phyloP scores from a whole-genome alignment of 2,329 filamentous ascomycete species.

The Alternaria triticimaculans region DNA sequence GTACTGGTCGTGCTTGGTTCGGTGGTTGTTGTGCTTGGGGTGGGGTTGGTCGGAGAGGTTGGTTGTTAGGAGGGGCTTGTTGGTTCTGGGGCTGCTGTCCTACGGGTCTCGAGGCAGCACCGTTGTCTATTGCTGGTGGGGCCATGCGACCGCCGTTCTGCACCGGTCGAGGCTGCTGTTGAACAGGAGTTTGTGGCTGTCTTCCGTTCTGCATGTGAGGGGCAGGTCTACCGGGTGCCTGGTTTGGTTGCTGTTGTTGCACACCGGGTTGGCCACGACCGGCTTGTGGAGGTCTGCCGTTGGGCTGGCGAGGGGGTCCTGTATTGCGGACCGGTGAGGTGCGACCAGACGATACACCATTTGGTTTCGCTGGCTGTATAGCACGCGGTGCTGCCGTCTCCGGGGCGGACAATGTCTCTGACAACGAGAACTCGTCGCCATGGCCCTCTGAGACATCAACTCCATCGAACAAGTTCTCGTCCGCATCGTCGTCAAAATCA shows the following conservation, averaged over 20 bases:
- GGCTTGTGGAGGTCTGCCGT: conserved; percentile 31
- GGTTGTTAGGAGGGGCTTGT: conserved; percentile 27
- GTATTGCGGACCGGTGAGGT: conserved; percentile 30
- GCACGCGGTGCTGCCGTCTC: conserved; percentile 22
- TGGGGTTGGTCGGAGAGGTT: conserved; percentile 32
- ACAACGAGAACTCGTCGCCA: conserved; percentile 54
- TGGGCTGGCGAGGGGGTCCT: conserved; percentile 27
- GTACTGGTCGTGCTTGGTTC: conserved; percentile 21
- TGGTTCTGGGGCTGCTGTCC: conserved; percentile 28
- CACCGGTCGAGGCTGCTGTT: conserved; percentile 30
- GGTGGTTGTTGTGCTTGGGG: conserved; percentile 30
- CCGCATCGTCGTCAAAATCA: conserved; percentile 63
- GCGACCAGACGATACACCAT: conserved; percentile 25
- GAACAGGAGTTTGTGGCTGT: conserved; percentile 37
- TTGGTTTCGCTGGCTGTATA: conserved; percentile 20
- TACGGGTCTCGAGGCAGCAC: conserved; percentile 24
- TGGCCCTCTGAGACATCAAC: conserved; percentile 68
- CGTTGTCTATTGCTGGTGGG: conserved; percentile 29
- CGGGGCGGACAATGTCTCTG: conserved; percentile 27
- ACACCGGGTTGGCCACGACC: conserved; percentile 28
- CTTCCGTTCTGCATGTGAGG: conserved; percentile 35
- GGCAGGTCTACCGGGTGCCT: conserved; percentile 25
- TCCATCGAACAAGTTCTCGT: conserved; percentile 63
- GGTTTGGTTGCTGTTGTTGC: conserved; percentile 37
- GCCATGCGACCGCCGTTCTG: conserved; percentile 29